A percentile compares a stretch with the other conserved stretches of the same genome.
phyloP scores from a whole-genome alignment of 306 rosid genomes.

The Castanospermum australe region DNA sequence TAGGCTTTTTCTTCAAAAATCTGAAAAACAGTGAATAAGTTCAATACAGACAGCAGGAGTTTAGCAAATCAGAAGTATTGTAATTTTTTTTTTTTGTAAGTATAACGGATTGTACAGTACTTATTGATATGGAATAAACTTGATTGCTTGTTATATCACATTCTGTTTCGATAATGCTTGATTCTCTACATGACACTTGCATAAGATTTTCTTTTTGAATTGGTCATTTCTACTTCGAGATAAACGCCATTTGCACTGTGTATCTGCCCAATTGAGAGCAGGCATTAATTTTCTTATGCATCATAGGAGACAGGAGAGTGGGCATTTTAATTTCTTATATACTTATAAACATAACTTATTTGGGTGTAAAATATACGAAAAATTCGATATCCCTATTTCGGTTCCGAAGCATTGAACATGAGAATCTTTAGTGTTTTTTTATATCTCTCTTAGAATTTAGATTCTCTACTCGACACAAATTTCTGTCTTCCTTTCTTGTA shows the following conservation, averaged over 20 bases:
- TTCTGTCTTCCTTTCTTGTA: no score
- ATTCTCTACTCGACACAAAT: no score
- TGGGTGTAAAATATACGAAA: no score
- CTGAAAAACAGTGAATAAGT: conserved; percentile 33
- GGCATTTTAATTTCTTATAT: no score
- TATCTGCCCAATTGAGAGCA: not conserved
- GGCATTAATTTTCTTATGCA: not conserved
- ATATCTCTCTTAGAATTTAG: no score
- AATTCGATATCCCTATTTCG: no score
- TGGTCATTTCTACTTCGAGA: not conserved
- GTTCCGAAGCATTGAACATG: no score
- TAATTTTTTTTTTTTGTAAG: not conserved
- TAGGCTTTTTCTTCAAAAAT: conserved; percentile 88
- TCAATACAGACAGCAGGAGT: not conserved
- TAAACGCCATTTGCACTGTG: not conserved
- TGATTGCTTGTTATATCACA: not conserved
- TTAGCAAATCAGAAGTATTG: not conserved
- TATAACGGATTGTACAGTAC: not conserved
- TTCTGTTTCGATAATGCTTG: not conserved
- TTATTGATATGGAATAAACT: not conserved
- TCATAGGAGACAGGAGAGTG: no score
- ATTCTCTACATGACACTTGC: no score
- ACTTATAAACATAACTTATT: no score
- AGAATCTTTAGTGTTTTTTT: no score
- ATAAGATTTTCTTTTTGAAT: not conserved